A percentile compares a stretch with the other conserved stretches of the same genome.
phyloP scores from a whole-genome alignment of 139 green algal species.

The Haematococcus sp. region DNA sequence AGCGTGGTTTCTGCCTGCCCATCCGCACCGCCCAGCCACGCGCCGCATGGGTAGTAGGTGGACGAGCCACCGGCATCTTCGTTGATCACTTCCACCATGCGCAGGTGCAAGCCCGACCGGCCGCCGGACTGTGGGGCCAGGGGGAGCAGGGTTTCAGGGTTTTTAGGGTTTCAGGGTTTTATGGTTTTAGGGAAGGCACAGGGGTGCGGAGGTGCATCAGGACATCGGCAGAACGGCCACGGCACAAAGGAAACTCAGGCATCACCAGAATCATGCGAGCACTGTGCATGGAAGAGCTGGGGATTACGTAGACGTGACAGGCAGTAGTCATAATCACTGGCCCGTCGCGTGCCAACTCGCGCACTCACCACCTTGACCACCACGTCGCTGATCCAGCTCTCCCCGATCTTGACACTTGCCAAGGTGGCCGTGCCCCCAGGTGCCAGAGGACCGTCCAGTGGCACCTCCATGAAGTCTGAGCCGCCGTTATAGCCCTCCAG shows the following conservation, averaged over 20 bases:
- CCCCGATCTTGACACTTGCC: neutral
- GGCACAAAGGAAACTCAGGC: too few relatives aligned
- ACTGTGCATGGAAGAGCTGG: too few relatives aligned
- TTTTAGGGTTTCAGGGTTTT: neutral
- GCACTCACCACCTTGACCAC: too few relatives aligned
- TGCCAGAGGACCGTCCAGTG: neutral
- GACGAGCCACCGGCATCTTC: neutral
- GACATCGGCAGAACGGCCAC: too few relatives aligned
- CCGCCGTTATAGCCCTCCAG: neutral
- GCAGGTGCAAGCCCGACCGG: neutral
- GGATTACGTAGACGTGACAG: too few relatives aligned
- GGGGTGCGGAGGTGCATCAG: neutral
- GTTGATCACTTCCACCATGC: slow-evolving; percentile 6
- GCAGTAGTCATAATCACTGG: too few relatives aligned
- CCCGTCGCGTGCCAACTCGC: too few relatives aligned
- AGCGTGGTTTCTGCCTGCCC: too few relatives aligned
- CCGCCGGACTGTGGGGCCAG: neutral
- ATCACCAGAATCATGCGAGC: too few relatives aligned
- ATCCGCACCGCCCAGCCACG: neutral
- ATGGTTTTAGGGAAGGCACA: neutral
- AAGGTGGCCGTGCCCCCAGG: neutral
- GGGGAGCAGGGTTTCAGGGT: neutral
- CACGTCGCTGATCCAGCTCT: too few relatives aligned
- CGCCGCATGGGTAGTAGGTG: neutral
- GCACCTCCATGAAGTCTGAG: neutral